Conservation (phyloP, 345 rosid genomes). For the Bruguiera parviflora region DNA sequence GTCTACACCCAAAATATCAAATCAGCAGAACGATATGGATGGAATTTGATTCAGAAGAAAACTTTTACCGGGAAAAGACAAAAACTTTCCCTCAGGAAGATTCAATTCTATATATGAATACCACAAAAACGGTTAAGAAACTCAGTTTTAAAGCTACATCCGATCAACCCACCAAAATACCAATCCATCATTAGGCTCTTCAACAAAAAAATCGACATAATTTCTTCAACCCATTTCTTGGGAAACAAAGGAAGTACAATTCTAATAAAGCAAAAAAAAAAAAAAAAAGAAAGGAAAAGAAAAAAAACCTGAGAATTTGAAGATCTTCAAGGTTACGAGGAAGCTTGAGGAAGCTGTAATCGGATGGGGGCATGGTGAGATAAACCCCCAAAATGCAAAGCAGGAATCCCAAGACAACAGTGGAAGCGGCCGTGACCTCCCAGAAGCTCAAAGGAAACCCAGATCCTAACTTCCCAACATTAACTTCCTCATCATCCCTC, state of each 20-base stretch:
- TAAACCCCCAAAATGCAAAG: conserved; percentile 62
- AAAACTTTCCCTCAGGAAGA: neutral
- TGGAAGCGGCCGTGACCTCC: conserved; percentile 62
- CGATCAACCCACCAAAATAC: neutral
- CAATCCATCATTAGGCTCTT: neutral
- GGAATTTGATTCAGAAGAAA: neutral
- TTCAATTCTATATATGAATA: neutral
- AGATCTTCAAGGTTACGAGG: conserved; percentile 87
- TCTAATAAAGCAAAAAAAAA: conserved; percentile 1
- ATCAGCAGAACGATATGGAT: neutral
- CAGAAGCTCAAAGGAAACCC: conserved; percentile 53
- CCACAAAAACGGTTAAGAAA: neutral
- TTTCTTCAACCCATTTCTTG: neutral
- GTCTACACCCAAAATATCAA: neutral
- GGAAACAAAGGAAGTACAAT: neutral
- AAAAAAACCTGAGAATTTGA: conserved; percentile 70
- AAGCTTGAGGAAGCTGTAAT: conserved; percentile 93
- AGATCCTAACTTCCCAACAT: conserved; percentile 21
- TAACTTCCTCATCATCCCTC: conserved; percentile 15
- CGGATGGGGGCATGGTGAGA: conserved; percentile 83
- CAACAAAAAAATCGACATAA: neutral
- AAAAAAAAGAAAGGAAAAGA: neutral
- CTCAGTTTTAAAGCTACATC: neutral
- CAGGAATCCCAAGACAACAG: conserved; percentile 55
- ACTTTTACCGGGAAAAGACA: neutral